Conservation (phyloP, 805 yeast species). For the Lachancea kluyveri region DNA sequence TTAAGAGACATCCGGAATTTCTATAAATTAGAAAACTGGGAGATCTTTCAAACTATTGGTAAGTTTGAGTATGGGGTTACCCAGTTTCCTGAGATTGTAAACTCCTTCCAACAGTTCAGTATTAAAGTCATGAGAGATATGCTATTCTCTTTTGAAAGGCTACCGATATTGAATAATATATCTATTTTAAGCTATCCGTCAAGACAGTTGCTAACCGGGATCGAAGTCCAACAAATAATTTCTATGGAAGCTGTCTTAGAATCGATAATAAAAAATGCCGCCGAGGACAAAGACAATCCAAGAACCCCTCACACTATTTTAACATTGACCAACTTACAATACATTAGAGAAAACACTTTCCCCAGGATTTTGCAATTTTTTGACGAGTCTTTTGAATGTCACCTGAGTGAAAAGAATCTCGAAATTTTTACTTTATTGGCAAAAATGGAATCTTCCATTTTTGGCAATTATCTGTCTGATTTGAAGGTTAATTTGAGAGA, state of each 20-base stretch:
- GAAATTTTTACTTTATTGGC: conserved; percentile 41
- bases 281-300: conserved; percentile 34
- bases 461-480: conserved; percentile 45
- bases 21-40: conserved; percentile 37
- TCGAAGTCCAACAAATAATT: conserved; percentile 36
- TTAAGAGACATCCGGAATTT: conserved; percentile 41
- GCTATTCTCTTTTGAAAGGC: conserved; percentile 28
- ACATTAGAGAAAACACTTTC: conserved; percentile 39
- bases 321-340: conserved; percentile 49
- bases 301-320: conserved; percentile 42
- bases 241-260: conserved; percentile 43
- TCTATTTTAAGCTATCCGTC: conserved; percentile 34
- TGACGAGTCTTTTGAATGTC: conserved; percentile 44
- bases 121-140: conserved; percentile 30
- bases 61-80: conserved; percentile 32
- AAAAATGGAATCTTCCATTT: conserved; percentile 46
- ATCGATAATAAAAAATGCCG: conserved; percentile 36
- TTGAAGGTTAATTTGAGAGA: conserved; percentile 39
- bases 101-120: conserved; percentile 29
- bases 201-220: conserved; percentile 32
- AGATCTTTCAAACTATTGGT: conserved; percentile 23
- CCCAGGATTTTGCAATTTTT: conserved; percentile 45
- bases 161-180: conserved; percentile 32
- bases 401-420: conserved; percentile 36
- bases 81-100: conserved; percentile 32